A percentile compares a stretch with the other conserved stretches of the same genome.
These are phyloP conservation scores for Parafenestella ontariensis DNA, from an alignment of 2,329 filamentous ascomycete genomes.

Conservation along the genomic window DNA sequence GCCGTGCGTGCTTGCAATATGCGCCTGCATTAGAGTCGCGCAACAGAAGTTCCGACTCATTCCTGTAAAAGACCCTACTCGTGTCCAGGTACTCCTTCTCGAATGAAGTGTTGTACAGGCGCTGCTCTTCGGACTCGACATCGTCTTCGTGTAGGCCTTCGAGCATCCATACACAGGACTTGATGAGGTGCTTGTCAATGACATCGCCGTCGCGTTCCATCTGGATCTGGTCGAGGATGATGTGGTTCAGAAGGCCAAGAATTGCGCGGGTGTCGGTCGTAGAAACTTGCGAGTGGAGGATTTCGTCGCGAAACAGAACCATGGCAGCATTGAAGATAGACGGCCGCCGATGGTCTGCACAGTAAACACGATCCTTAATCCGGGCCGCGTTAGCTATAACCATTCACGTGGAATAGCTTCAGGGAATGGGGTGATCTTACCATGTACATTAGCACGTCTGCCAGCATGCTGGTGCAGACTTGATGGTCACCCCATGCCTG, in stretches of 20 bases:
- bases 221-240: slow-evolving; percentile 87
- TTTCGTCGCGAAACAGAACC: slow-evolving; percentile 84
- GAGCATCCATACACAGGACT: slow-evolving; percentile 87
- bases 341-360: slow-evolving; percentile 72
- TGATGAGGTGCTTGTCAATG: slow-evolving; percentile 82
- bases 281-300: slow-evolving; percentile 68
- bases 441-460: slow-evolving; percentile 97
- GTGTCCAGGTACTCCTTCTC: slow-evolving; percentile 77
- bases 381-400: slow-evolving; percentile 24
- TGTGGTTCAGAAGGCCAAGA: slow-evolving; percentile 77
- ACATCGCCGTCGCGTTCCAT: slow-evolving; percentile 92
- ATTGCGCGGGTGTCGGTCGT: slow-evolving; percentile 61
- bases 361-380: slow-evolving; percentile 77
- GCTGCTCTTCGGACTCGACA: slow-evolving; percentile 76
- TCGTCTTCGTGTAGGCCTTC: slow-evolving; percentile 85
- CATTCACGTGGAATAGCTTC: not conserved
- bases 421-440: slow-evolving; percentile 49
- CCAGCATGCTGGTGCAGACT: slow-evolving; percentile 93
- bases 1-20: slow-evolving; percentile 79
- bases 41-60: slow-evolving; percentile 77
- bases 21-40: slow-evolving; percentile 79
- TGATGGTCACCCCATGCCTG: slow-evolving; percentile 88
- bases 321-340: slow-evolving; percentile 87
- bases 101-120: slow-evolving; percentile 83
- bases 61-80: slow-evolving; percentile 75